These are phyloP conservation scores for Berberis vulgaris DNA, from an alignment of 164 flowering plant genomes.

Conservation along the genomic window DNA sequence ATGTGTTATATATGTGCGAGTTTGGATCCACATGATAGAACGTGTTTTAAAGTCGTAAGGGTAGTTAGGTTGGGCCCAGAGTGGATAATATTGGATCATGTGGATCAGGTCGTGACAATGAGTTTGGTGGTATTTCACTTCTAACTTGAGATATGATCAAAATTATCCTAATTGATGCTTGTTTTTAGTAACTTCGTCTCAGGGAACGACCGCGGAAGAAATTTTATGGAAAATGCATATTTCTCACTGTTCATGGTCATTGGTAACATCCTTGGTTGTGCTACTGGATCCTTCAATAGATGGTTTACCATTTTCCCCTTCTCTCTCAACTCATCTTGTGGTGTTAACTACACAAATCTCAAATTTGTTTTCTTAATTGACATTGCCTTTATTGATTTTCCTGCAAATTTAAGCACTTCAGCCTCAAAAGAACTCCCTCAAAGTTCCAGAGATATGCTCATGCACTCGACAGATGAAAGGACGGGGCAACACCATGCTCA, in stretches of 20 bases:
- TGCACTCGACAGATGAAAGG: constrained; percentile 20
- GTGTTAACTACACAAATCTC: constrained; percentile 73
- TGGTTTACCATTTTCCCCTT: constrained; percentile 76
- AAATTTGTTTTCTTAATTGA: constrained; percentile 81
- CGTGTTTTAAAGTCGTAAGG: too few species aligned
- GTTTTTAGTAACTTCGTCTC: constrained; percentile 12
- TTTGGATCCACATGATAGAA: too few species aligned
- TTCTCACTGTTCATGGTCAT: constrained; percentile 93
- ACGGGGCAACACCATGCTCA: constrained; percentile 28
- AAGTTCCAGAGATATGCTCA: constrained; percentile 17
- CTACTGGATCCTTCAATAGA: constrained; percentile 77
- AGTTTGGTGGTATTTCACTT: too few species aligned
- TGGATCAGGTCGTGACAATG: too few species aligned
- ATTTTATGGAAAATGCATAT: constrained; percentile 85
- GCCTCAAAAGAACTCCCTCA: constrained; percentile 66
- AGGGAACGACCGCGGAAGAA: constrained; percentile 86
- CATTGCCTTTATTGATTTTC: constrained; percentile 45
- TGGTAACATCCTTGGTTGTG: constrained; percentile 87
- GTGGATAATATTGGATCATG: too few species aligned
- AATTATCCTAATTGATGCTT: too few species aligned
- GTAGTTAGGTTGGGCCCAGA: too few species aligned
- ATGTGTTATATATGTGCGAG: too few species aligned
- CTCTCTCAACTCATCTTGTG: constrained; percentile 57
- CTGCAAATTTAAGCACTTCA: constrained; percentile 57
- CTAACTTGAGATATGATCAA: too few species aligned